phyloP scores from a whole-genome alignment of 2,329 filamentous ascomycete genomes.

The Ascochyta pisi region DNA sequence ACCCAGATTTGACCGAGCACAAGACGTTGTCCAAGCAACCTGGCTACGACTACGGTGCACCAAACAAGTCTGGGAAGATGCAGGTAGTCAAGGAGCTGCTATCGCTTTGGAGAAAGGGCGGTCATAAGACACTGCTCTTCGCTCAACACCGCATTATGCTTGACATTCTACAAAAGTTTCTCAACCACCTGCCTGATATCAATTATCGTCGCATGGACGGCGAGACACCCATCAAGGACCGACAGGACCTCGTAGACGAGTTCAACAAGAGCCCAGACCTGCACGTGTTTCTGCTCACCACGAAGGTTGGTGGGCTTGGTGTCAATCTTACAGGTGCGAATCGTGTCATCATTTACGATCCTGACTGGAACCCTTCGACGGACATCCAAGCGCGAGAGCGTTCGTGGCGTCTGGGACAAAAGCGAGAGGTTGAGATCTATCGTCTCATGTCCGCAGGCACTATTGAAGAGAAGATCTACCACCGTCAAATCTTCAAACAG shows the following conservation, averaged over 20 bases:
- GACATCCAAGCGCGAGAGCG: constrained; percentile 94
- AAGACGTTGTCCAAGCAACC: constrained; percentile 63
- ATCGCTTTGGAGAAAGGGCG: constrained; percentile 87
- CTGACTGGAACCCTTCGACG: constrained; percentile 98
- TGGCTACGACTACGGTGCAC: constrained; percentile 78
- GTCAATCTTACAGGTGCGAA: constrained; percentile 95
- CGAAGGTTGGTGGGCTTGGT: constrained; percentile 91
- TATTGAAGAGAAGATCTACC: constrained; percentile 99
- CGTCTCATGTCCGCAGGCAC: constrained; percentile 97
- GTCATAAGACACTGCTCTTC: constrained; percentile 92
- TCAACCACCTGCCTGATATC: constrained; percentile 71
- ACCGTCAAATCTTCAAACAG: constrained; percentile 98
- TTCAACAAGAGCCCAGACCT: constrained; percentile 85
- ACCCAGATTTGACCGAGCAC: constrained; percentile 85
- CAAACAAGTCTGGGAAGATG: constrained; percentile 89
- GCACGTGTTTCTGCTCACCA: constrained; percentile 91
- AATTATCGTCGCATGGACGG: constrained; percentile 93
- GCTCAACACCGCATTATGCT: constrained; percentile 95
- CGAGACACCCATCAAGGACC: constrained; percentile 82
- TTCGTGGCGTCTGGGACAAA: constrained; percentile 95
- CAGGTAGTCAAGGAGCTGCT: constrained; percentile 89
- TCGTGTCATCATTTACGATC: constrained; percentile 96
- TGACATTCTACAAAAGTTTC: constrained; percentile 86
- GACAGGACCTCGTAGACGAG: constrained; percentile 88
- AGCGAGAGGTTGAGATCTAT: constrained; percentile 93